Percentiles rank a stretch among this genome's conserved stretches.
Evolutionary conservation across 495 filamentous ascomycete genomes (phyloP).

Genomic region (Entonaema liquescens): DNA sequence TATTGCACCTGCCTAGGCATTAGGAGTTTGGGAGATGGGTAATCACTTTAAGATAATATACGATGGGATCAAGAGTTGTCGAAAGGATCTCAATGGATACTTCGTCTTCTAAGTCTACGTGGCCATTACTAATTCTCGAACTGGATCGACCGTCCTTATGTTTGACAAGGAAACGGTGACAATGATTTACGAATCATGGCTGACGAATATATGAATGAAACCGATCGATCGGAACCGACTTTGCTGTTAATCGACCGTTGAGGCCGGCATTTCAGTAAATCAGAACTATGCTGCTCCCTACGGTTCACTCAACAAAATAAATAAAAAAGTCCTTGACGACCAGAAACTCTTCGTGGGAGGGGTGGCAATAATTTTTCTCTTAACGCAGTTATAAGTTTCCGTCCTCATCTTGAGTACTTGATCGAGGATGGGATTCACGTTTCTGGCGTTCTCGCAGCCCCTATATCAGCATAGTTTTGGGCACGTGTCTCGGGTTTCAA

Average conservation of each 20-base stretch:
- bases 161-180: constrained; percentile 15
- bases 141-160: constrained; percentile 18
- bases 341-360: neutral
- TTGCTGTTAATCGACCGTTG: constrained; percentile 11
- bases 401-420: constrained; percentile 16
- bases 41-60: constrained; percentile 3
- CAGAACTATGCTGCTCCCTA: neutral
- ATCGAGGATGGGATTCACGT: constrained; percentile 26
- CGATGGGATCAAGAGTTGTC: constrained; percentile 3
- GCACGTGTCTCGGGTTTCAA: constrained; percentile 41
- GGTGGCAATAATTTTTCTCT: neutral
- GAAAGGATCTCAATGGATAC: constrained; percentile 14
- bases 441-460: neutral
- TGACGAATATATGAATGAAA: constrained; percentile 40
- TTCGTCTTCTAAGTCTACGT: constrained; percentile 10
- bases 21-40: neutral
- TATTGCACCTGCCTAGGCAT: neutral
- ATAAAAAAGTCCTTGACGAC: neutral
- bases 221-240: constrained; percentile 21
- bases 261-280: constrained; percentile 6
- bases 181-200: constrained; percentile 42
- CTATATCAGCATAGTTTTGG: constrained; percentile 15
- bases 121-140: constrained; percentile 12
- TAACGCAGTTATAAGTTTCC: neutral
- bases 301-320: constrained; percentile 1